These are phyloP conservation scores for Aspergillus avenaceus DNA, from an alignment of 495 filamentous ascomycete species.

Conservation along the genomic window DNA sequence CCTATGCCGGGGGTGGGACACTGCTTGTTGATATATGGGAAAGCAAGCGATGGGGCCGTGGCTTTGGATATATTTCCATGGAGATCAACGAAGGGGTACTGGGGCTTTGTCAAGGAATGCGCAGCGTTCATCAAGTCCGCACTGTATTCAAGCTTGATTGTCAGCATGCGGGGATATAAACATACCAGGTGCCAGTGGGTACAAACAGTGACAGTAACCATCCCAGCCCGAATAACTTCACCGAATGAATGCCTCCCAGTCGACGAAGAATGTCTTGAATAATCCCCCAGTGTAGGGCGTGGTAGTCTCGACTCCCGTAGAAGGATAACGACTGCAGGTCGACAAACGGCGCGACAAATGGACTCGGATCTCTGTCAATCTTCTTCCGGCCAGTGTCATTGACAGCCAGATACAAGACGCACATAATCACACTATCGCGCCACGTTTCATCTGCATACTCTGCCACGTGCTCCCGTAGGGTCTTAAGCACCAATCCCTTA, in stretches of 20 bases:
- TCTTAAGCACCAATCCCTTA: too few relatives aligned
- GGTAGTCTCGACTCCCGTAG: conserved; percentile 10
- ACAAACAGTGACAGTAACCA: conserved; percentile 3
- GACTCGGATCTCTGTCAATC: conserved; percentile 3
- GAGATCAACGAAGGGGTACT: not conserved
- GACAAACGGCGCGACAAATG: conserved; percentile 2
- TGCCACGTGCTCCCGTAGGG: too few relatives aligned
- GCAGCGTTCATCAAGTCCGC: not conserved
- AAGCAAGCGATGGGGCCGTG: not conserved
- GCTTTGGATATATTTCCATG: not conserved
- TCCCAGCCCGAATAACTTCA: conserved; percentile 3
- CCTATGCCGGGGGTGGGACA: not conserved
- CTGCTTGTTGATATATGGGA: not conserved
- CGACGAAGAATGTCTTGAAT: not conserved
- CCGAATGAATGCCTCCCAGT: conserved; percentile 4
- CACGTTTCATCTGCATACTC: too few relatives aligned
- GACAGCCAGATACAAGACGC: conserved; percentile 8
- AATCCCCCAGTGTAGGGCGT: conserved; percentile 5
- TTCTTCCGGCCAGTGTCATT: not conserved
- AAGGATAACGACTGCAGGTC: conserved; percentile 2
- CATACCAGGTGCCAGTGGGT: too few relatives aligned
- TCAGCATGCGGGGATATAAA: too few relatives aligned
- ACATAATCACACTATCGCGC: not conserved
- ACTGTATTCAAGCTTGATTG: too few relatives aligned
- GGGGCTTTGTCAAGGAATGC: not conserved